These are phyloP conservation scores for Ciborinia camelliae DNA, from an alignment of 2,329 filamentous ascomycete genomes.

Conservation along the genomic window DNA sequence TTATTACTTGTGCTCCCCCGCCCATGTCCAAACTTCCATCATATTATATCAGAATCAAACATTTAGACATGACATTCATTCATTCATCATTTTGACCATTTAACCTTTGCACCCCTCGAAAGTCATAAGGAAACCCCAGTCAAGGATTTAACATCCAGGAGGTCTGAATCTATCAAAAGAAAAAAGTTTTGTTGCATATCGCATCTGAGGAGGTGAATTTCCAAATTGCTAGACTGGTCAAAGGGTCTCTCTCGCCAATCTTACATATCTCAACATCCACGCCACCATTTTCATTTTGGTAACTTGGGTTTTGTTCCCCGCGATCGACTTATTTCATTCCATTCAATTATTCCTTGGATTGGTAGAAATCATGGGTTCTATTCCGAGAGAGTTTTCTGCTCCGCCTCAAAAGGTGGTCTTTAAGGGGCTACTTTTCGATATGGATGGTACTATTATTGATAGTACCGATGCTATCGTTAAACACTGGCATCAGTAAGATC, in stretches of 20 bases:
- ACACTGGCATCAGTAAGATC: slow-evolving; percentile 60
- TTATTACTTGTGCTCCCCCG: slow-evolving; percentile 17
- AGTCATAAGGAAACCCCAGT: background rate
- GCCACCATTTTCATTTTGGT: slow-evolving; percentile 24
- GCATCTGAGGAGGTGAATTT: slow-evolving; percentile 17
- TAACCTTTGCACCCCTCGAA: background rate
- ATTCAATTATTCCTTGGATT: background rate
- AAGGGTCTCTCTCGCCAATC: slow-evolving; percentile 18
- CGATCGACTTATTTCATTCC: background rate
- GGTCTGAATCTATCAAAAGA: slow-evolving; percentile 17
- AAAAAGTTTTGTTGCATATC: slow-evolving; percentile 23
- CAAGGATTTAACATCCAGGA: background rate
- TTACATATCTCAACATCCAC: slow-evolving; percentile 29
- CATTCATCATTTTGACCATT: background rate
- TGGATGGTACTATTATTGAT: slow-evolving; percentile 79
- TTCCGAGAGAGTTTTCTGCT: slow-evolving; percentile 23
- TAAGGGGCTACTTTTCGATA: slow-evolving; percentile 52
- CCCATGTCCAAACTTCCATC: slow-evolving; percentile 10
- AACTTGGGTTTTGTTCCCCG: slow-evolving; percentile 25
- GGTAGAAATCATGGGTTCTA: slow-evolving; percentile 29
- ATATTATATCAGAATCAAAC: background rate
- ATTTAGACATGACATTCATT: background rate
- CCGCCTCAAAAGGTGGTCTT: slow-evolving; percentile 31
- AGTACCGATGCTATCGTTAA: slow-evolving; percentile 73
- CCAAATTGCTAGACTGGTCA: background rate